These are phyloP conservation scores for Powellomyces hirtus DNA, from an alignment of 192 early-diverging fungal species.

Conservation along the genomic window DNA sequence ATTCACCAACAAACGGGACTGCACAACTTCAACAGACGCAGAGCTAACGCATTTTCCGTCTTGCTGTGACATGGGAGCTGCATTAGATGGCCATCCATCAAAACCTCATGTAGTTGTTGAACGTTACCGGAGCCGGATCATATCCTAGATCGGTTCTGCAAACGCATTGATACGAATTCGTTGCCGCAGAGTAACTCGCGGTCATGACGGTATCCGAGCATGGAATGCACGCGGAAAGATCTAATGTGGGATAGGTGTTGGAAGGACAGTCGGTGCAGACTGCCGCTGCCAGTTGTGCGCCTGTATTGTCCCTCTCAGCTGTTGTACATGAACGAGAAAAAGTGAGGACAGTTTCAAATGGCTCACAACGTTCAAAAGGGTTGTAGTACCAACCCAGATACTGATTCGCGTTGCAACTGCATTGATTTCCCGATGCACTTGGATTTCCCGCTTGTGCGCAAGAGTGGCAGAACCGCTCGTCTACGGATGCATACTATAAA, in stretches of 20 bases:
- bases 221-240: constrained; percentile 30
- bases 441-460: neutral
- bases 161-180: constrained; percentile 31
- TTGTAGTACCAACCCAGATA: constrained; percentile 3
- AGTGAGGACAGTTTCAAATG: neutral
- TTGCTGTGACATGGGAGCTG: constrained; percentile 23
- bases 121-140: constrained; percentile 17
- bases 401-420: constrained; percentile 3
- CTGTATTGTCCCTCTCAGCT: constrained; percentile 30
- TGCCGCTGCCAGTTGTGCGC: constrained; percentile 12
- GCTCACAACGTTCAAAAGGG: neutral
- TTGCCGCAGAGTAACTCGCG: neutral
- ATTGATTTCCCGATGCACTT: constrained; percentile 9
- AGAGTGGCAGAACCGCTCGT: neutral
- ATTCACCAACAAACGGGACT: neutral
- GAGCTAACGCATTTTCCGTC: constrained; percentile 23
- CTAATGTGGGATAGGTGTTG: constrained; percentile 29
- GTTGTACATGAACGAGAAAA: no score
- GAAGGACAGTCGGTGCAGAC: constrained; percentile 29
- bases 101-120: neutral
- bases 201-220: constrained; percentile 44
- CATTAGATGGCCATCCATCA: neutral
- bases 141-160: constrained; percentile 37
- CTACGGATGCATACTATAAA: neutral
- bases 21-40: neutral